Percentiles rank a stretch among this genome's conserved stretches.
phyloP scores from a whole-genome alignment of 169 alveolate genomes.

The Cardiosporidium cionae region DNA sequence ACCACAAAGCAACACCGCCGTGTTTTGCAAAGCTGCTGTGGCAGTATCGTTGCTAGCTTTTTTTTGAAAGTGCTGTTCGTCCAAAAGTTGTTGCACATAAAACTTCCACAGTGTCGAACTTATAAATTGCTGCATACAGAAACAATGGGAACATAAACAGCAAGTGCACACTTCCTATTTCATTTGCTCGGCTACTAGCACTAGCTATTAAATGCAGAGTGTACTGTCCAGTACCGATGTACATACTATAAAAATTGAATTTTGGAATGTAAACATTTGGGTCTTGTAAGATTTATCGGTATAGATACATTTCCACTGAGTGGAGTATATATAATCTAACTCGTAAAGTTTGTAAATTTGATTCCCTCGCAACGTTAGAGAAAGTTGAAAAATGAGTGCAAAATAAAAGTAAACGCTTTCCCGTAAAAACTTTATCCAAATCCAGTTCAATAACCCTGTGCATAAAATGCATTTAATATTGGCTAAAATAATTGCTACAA shows the following conservation, averaged over 20 bases:
- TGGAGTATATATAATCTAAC: not conserved
- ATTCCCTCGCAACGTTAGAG: not conserved
- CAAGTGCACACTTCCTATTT: not conserved
- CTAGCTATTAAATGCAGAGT: not conserved
- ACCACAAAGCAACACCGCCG: slow-evolving; percentile 16
- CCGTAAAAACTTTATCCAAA: not conserved
- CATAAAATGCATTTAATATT: no score
- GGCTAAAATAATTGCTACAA: no score
- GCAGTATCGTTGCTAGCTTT: not conserved
- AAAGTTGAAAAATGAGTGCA: slow-evolving; percentile 21
- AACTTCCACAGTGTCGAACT: no score
- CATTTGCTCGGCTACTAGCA: not conserved
- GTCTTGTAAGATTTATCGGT: not conserved
- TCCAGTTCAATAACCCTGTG: slow-evolving; percentile 17
- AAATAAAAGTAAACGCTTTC: not conserved
- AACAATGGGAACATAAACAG: not conserved
- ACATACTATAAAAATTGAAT: not conserved
- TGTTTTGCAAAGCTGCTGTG: slow-evolving; percentile 6
- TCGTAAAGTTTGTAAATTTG: not conserved
- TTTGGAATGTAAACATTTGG: not conserved
- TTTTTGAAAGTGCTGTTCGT: no score
- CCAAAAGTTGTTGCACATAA: no score
- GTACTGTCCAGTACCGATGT: not conserved
- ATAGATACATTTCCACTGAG: not conserved
- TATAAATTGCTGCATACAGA: no score